These are phyloP conservation scores for Bromus sterilis DNA, from an alignment of 176 grass and related monocot genomes.

Conservation along the genomic window DNA sequence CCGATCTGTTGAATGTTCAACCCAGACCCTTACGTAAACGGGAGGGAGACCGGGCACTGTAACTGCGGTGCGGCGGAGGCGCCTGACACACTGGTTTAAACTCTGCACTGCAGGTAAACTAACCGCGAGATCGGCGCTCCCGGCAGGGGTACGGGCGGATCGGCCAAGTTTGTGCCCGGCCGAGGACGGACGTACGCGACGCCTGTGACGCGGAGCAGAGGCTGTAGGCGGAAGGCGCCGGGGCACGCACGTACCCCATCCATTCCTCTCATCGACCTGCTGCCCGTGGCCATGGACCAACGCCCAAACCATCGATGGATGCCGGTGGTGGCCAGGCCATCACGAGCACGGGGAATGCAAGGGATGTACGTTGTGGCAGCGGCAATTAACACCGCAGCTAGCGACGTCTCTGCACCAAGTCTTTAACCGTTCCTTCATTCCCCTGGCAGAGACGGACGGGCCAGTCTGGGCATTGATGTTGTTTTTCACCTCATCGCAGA, in stretches of 20 bases:
- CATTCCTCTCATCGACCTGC: too few species aligned
- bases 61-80: neutral
- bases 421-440: neutral
- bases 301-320: neutral
- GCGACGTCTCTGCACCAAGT: neutral
- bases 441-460: neutral
- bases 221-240: slow-evolving; percentile 13
- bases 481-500: neutral
- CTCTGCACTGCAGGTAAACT: neutral
- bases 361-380: neutral
- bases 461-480: neutral
- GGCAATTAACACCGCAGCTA: neutral
- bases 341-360: neutral
- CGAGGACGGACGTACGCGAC: neutral
- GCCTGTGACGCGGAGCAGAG: slow-evolving; percentile 22
- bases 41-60: too few species aligned
- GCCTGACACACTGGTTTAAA: neutral
- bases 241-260: neutral
- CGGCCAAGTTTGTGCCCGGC: neutral
- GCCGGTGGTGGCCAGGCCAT: neutral
- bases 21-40: too few species aligned
- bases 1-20: neutral
- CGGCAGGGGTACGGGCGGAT: neutral
- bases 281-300: neutral
- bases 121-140: neutral